Evolutionary conservation across 2,329 filamentous ascomycete species (phyloP), one percentile per base, ranked within the genome.

Genomic region (Aspergillaceae sp.): DNA sequence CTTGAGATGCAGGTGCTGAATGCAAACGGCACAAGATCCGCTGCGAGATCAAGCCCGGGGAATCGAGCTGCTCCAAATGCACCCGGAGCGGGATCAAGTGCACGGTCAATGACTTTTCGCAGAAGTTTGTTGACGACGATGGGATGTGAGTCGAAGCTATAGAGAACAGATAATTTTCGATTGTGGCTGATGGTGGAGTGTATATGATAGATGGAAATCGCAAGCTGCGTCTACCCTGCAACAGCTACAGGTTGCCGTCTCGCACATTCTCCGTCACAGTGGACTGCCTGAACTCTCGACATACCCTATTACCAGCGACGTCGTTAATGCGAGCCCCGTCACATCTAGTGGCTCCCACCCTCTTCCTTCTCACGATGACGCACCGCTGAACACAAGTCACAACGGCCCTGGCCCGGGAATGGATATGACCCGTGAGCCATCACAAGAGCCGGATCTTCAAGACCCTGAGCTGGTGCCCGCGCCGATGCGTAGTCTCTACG

Each of bases 21-120:
- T 77, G 74, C 49, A 74, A 76, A 51, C 68, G 68, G 26, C 73
- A 76, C 53, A 79, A 79, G 57, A 77, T 79, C 53, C 74, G 75
- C 54, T 79, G 76, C 55, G 70, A 74, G 47, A 69, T 77, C 51
- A 67, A 70, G 46, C 56, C 67, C 9, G 73, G 72, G 5, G 66
- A 73, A 48, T 54, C 63, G 5, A 69, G 65, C 46, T 78, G 75
- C 57, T 67, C 67, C 6, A 70, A 76, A 53, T 78, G 76, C 52
- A 57, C 66, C 30, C 71, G 73, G 36, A 71, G 73, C 27, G 71
- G 73, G 7, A 64, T 77, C 36, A 70, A 73, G 48, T 78, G 75
- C 53, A 65, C 76, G 6, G 71, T 77, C 32, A 78, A 78, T 54
- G 74, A 77, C 57, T 77, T 74, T 55, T 69, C 76, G 19, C 76